Base-by-base conservation (phyloP, 2,329 filamentous ascomycete species). In the Trichoderma arundinaceum region DNA sequence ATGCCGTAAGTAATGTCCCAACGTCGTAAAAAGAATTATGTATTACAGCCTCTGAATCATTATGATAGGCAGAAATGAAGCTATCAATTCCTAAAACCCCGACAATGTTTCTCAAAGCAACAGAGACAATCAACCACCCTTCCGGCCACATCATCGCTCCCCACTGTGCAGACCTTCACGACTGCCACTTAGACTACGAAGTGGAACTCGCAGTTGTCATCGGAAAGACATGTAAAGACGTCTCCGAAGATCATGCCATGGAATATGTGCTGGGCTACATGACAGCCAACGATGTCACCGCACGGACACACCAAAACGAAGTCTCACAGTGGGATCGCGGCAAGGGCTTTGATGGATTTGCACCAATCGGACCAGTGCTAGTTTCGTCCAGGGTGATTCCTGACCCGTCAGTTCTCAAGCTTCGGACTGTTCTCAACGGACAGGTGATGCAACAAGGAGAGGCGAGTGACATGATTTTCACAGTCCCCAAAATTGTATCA, bases 281-380 rank as follows among this genome's bases (percentile, higher is more conserved):
- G 57, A 60, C 57, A 2, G 57, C 57, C 57, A 60, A 60, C 44
- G 57, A 60, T 41, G 57, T 60, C 12, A 60, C 57, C 19, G 57
- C 57, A 17, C 57, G 57, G 57, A 60, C 57, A 17, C 57, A 60
- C 44, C 57, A 60, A 32, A 60, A 60, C 44, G 57, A 60, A 51
- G 57, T 51, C 19, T 60, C 57, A 17, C 57, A 60, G 57, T 60
- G 57, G 57, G 57, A 60, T 60, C 57, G 57, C 13, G 57, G 57
- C 44, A 60, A 60, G 57, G 57, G 57, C 7, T 60, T 60, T 9
- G 57, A 60, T 32, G 57, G 57, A 32, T 60, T 60, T 19, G 57
- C 57, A 17, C 57, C 57, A 51, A 60, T 60, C 57, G 57, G 57
- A 39, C 57, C 57, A 19, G 57, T n/a, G 13, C 57, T 60, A 7